These are phyloP conservation scores for Danielia oregonensis DNA, from an alignment of 805 yeast species.

Conservation along the genomic window DNA sequence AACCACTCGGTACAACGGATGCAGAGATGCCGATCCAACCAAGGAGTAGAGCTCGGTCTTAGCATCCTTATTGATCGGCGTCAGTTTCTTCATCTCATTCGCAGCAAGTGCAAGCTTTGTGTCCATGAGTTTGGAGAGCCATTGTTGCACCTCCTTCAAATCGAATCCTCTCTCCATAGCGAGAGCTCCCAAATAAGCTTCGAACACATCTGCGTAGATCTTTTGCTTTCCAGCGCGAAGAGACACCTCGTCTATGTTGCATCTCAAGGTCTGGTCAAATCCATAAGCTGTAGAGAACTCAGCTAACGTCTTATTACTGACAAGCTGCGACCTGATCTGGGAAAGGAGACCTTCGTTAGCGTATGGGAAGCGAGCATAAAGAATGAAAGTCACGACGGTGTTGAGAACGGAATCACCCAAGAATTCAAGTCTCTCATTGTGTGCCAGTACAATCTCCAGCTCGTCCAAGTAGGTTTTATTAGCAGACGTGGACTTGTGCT, in stretches of 20 bases:
- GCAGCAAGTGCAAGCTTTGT: conserved; percentile 38
- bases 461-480: conserved; percentile 54
- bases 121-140: conserved; percentile 54
- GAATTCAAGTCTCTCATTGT: conserved; percentile 87
- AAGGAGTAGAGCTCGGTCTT: conserved; percentile 73
- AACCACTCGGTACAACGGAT: conserved; percentile 54
- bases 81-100: conserved; percentile 28
- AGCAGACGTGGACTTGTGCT: conserved; percentile 72
- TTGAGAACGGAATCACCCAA: conserved; percentile 85
- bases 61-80: conserved; percentile 58
- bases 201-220: conserved; percentile 83
- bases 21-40: conserved; percentile 69
- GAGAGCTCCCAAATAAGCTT: conserved; percentile 90
- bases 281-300: conserved; percentile 70
- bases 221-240: conserved; percentile 58
- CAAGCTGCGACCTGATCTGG: conserved; percentile 60
- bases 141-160: conserved; percentile 46
- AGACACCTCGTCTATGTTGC: conserved; percentile 44
- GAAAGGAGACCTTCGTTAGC: conserved; percentile 82
- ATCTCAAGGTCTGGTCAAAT: conserved; percentile 53
- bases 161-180: conserved; percentile 53
- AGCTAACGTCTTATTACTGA: conserved; percentile 68
- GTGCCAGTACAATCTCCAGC: conserved; percentile 54
- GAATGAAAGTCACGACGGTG: conserved; percentile 62
- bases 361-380: conserved; percentile 62